A percentile compares a stretch with the other conserved stretches of the same genome.
Conservation (phyloP, 768 basidiomycete species). For the Pleurotus eryngii region DNA sequence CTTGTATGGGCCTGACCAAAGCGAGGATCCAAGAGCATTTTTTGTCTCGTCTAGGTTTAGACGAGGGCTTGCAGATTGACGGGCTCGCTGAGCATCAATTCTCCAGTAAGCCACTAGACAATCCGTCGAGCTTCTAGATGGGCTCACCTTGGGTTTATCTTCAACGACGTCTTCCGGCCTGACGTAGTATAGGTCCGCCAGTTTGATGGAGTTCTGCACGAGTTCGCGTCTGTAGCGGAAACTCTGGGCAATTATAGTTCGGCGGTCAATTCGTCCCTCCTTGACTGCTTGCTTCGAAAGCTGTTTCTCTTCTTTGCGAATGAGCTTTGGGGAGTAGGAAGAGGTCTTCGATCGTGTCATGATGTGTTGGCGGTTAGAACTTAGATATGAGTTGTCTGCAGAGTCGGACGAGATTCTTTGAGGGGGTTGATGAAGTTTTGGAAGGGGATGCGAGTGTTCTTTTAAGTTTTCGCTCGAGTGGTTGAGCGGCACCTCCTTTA, state of each 20-base stretch:
- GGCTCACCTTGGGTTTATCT: background rate
- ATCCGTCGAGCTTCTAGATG: background rate
- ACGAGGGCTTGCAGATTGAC: background rate
- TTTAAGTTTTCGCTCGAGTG: no score
- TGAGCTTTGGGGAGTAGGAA: conserved; percentile 10
- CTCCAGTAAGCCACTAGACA: background rate
- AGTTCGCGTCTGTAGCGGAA: background rate
- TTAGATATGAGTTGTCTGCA: no score
- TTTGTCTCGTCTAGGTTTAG: no score
- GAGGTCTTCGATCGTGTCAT: conserved; percentile 13
- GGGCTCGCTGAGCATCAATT: background rate
- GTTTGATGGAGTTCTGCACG: background rate
- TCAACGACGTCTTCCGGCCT: no score
- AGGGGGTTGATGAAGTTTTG: no score
- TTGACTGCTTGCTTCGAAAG: conserved; percentile 7
- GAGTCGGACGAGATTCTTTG: no score
- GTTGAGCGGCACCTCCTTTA: no score
- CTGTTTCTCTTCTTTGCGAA: background rate
- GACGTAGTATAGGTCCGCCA: background rate
- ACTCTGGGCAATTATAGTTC: background rate
- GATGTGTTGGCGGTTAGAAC: background rate
- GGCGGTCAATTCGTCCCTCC: conserved; percentile 1
- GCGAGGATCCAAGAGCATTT: no score
- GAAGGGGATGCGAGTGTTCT: no score
- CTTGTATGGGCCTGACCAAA: no score